phyloP scores from a whole-genome alignment of 768 basidiomycete genomes.

The Lentinula raphanica region DNA sequence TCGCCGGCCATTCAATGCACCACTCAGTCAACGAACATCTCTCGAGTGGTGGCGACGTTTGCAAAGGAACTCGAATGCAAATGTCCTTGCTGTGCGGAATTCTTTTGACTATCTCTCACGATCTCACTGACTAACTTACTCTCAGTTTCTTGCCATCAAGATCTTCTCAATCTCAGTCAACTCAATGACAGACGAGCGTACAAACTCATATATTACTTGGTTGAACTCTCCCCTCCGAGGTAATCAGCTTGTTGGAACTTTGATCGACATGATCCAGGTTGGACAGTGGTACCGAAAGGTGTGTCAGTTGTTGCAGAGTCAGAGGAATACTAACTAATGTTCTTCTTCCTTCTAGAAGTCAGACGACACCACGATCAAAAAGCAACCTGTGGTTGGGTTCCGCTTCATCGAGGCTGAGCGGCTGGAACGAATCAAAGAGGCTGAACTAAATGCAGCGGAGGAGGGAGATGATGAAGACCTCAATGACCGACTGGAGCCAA shows the following conservation, averaged over 20 bases:
- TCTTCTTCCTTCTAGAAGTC: too few relatives aligned
- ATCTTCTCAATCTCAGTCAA: slow-evolving; percentile 20
- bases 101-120: too few relatives aligned
- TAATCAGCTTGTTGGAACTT: slow-evolving; percentile 11
- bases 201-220: slow-evolving; percentile 18
- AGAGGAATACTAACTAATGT: too few relatives aligned
- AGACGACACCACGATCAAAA: too few relatives aligned
- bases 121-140: not conserved
- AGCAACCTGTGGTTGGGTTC: too few relatives aligned
- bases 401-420: too few relatives aligned
- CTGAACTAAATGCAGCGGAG: too few relatives aligned
- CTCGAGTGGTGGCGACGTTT: slow-evolving; percentile 4
- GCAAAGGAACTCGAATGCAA: not conserved
- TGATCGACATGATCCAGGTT: not conserved
- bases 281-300: slow-evolving; percentile 12
- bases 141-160: slow-evolving; percentile 17
- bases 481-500: too few relatives aligned
- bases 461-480: too few relatives aligned
- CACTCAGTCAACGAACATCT: not conserved
- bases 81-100: slow-evolving; percentile 4
- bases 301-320: too few relatives aligned
- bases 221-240: slow-evolving; percentile 20
- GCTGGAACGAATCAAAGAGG: too few relatives aligned
- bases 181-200: slow-evolving; percentile 25
- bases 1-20: slow-evolving; percentile 9